A percentile compares a stretch with the other conserved stretches of the same genome.
phyloP scores from a whole-genome alignment of 2,329 filamentous ascomycete species.

The Colletotrichum higginsianum region DNA sequence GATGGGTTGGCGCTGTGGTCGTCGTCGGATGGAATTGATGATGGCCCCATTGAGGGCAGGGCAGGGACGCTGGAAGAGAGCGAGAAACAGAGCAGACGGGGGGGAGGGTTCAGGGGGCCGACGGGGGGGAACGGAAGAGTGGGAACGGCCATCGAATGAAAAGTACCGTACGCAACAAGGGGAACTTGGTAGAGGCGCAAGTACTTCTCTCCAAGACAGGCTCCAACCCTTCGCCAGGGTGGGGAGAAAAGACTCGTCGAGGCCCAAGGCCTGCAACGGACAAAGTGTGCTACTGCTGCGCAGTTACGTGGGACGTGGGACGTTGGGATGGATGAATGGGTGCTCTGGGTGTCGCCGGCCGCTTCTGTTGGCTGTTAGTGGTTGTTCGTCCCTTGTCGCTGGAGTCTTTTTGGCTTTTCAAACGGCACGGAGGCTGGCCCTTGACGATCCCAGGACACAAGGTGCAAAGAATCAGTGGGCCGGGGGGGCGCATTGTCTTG shows the following conservation, averaged over 20 bases:
- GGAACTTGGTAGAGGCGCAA: background rate
- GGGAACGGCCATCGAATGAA: slow-evolving; percentile 8
- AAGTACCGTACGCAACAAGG: background rate
- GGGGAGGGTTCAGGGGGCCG: background rate
- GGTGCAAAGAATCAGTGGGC: background rate
- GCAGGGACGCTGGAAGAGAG: background rate
- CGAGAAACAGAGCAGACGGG: background rate
- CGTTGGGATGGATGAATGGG: background rate
- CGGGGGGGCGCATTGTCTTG: background rate
- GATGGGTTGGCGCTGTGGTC: background rate
- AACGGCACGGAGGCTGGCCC: background rate
- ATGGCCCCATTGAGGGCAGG: background rate
- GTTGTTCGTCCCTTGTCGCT: slow-evolving; percentile 7
- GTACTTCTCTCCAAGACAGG: slow-evolving; percentile 9
- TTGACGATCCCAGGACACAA: background rate
- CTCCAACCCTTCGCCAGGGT: slow-evolving; percentile 16
- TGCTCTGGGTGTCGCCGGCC: background rate
- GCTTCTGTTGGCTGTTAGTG: slow-evolving; percentile 14
- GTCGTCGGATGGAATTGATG: background rate
- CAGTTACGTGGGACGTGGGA: slow-evolving; percentile 36
- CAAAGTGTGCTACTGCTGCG: slow-evolving; percentile 33
- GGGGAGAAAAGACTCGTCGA: slow-evolving; percentile 36
- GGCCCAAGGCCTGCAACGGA: slow-evolving; percentile 30
- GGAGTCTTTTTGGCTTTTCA: background rate
- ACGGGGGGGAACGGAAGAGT: slow-evolving; percentile 18